Base-by-base conservation (phyloP, 352 stramenopile genomes). In the Phytophthora megakarya region DNA sequence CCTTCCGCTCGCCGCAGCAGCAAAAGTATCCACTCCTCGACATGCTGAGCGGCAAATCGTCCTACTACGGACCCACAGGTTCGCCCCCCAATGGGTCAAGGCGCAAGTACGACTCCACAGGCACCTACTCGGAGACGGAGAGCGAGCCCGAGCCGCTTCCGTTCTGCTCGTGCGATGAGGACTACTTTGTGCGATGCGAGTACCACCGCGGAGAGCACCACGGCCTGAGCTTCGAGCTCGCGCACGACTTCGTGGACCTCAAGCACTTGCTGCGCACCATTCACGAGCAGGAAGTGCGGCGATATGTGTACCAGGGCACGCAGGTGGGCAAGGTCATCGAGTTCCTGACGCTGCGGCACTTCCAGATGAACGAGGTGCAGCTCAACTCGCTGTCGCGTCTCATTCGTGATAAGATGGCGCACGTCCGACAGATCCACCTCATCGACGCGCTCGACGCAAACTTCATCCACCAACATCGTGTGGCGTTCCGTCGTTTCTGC, bases 251-350 rank as follows among this genome's bases (percentile, higher is more conserved):
- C 33, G 49, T 76, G 28, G 73, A 84, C 55, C 70, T 84, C 43
- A 76, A 78, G 55, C 71, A 82, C 52, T 50, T 84, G 50, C 49
- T 84, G 47, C 71, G 60, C 54, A 78, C 67, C 11, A 80, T 84
- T 59, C 65, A 73, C 43, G 71, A 78, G 43, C 76, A 84, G 49
- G 76, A 84, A 37, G 64, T 77, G 58, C 73, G 71, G 9, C 73
- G 71, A 38, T 84, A 82, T 50, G 73, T 84, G 51, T 84, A 72
- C 61, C 60, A 82, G 51, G 71, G 77, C 57, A 84, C 64, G 16
- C 76, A 82, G 49, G 76, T 84, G 47, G 76, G 76, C 54, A 81
- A 84, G 30, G 70, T 84, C 33, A 82, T 84, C 64, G 76, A 84
- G 67, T 84, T 77, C 60, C 62, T 84, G n/a, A 71, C 73, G 35